Percentiles rank a stretch among this genome's conserved stretches.
Conservation (phyloP, 192 early-diverging fungal genomes). For the Oehlia diaphana region DNA sequence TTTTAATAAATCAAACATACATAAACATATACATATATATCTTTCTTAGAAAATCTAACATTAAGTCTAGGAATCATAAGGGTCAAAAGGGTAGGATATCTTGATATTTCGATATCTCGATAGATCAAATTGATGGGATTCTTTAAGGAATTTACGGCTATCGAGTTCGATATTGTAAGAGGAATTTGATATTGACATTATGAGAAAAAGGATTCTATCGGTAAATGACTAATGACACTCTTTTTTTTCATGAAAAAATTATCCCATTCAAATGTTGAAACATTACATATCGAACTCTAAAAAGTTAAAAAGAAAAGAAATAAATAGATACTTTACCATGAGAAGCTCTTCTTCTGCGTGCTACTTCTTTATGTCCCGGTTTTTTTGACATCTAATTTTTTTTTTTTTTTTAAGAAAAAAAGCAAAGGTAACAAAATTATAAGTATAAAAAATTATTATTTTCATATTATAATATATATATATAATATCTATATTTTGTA, state of each 20-base stretch:
- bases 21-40: no score
- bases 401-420: no score
- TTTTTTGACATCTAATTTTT: not conserved
- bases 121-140: not conserved
- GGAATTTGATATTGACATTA: not conserved
- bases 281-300: not conserved
- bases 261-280: not conserved
- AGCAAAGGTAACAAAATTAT: not conserved
- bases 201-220: not conserved
- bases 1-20: not conserved
- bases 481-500: not conserved
- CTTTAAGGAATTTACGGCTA: not conserved
- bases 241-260: not conserved
- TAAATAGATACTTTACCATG: slow-evolving; percentile 33
- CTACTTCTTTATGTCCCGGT: not conserved
- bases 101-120: not conserved
- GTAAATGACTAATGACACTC: not conserved
- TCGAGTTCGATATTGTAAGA: not conserved
- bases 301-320: not conserved
- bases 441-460: not conserved
- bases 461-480: not conserved
- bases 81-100: not conserved
- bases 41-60: not conserved
- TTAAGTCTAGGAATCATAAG: not conserved
- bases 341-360: slow-evolving; percentile 40